Base-by-base conservation (phyloP, 2,329 filamentous ascomycete species). In the Phoma sp. region DNA sequence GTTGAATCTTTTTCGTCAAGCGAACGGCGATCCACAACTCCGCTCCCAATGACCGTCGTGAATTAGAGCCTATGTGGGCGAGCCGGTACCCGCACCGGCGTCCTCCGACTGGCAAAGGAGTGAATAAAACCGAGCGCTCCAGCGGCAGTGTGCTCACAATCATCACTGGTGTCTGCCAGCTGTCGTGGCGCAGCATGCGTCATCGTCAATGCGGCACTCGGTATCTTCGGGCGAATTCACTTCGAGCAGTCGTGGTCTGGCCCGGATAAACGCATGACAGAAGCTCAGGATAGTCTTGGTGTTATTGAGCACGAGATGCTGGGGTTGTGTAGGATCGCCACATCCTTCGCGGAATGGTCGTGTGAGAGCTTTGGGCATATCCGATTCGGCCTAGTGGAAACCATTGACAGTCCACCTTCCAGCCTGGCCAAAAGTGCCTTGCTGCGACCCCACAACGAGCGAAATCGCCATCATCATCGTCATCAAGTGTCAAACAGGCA, bases 231-330 rank as follows among this genome's bases (percentile, higher is more conserved):
- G 40, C 33, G 29, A 38, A 48, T 50, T 50, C 40, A 50, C 43
- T 6, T 35, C n/a, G 35, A 24, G n/a, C 9, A 17, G 24, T 6
- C 21, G 10, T 6, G 12, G 9, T 51, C 43, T 43, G 49, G 27
- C n/a, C 62, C 55, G 57, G 51, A 54, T 62, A 56, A 58, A 66
- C 54, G 58, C 58, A 53, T 60, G 51, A 53, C 45, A 58, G 35
- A 61, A 55, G 55, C 52, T 61, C 24, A 37, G 32, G 21, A 33
- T 38, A 37, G 31, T 44, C 38, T 54, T 47, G 27, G 33, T 48
- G n/a, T 33, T 33, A 38, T 48, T 32, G 51, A 39, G 33, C 21
- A 47, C 29, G 38, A 43, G 24, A 43, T 33, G 51, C 43, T 53
- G 44, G 38, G 38, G 19, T 33, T 1, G 51, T 25, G 38, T 47